Percentiles rank a stretch among this genome's conserved stretches.
Conservation (phyloP, 1,139 yeast genomes). For the Pneumocystis sp. region DNA sequence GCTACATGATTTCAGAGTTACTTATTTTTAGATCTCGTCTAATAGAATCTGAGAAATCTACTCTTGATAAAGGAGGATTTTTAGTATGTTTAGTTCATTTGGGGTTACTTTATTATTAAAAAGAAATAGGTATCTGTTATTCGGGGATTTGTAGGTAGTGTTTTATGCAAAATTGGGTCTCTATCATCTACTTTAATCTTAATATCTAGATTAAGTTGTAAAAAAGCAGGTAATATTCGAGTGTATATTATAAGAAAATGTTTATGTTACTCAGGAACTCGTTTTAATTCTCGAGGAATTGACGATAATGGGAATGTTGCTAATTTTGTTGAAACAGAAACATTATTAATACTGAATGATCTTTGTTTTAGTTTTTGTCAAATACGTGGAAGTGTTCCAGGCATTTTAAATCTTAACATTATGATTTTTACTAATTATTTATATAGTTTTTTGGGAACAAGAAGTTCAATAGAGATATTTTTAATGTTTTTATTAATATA, state of each 20-base stretch:
- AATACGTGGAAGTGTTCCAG: constrained; percentile 84
- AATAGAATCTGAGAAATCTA: constrained; percentile 31
- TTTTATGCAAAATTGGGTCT: constrained; percentile 36
- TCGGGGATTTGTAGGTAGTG: constrained; percentile 84
- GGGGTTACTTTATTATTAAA: not conserved
- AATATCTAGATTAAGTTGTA: constrained; percentile 87
- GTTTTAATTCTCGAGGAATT: constrained; percentile 85
- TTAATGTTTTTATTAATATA: not conserved
- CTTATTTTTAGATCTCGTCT: constrained; percentile 58
- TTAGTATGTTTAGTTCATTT: constrained; percentile 21
- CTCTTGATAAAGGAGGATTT: constrained; percentile 61
- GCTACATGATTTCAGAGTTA: constrained; percentile 75
- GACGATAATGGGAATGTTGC: constrained; percentile 95
- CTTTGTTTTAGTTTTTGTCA: constrained; percentile 65
- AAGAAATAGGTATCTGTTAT: constrained; percentile 53
- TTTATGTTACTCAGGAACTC: constrained; percentile 41
- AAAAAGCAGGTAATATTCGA: constrained; percentile 18
- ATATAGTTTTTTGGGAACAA: constrained; percentile 80
- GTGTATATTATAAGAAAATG: not conserved
- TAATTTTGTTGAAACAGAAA: constrained; percentile 89
- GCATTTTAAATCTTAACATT: constrained; percentile 3
- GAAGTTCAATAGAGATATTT: constrained; percentile 27
- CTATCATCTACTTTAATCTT: constrained; percentile 51
- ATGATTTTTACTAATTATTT: not conserved
- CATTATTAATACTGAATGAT: constrained; percentile 44